Base-by-base conservation (phyloP, 2,329 filamentous ascomycete species). In the Calonectria pauciramosa region DNA sequence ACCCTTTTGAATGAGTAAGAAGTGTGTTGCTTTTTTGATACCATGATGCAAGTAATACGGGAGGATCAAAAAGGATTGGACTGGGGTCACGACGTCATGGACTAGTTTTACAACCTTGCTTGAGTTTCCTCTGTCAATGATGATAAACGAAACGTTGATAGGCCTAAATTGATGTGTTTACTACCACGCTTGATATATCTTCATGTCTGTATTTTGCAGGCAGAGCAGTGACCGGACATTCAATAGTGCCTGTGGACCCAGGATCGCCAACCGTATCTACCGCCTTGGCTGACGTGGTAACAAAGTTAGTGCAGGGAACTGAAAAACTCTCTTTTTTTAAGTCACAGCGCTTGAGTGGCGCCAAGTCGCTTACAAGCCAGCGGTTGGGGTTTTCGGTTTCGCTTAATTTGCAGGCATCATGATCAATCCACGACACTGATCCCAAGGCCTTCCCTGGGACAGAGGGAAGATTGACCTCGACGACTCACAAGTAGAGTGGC, bases 1-100 rank as follows among this genome's bases (percentile, higher is more conserved):
- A 80, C 79, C 80, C 80, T 80, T 60, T 80, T 75, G 69, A 60
- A 75, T 56, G 76, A 56, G 65, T 68, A 75, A 71, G 72, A 75
- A 47, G 74, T 70, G 70, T 81, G 74, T 65, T 59, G 47, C 59
- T 66, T 65, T 75, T 68, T 68, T 71, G 72, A 75, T 71, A 76
- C 69, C 72, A 75, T 38, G 63, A 56, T 68, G 68, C 64, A 60
- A 56, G 71, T 54, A 76, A 79, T 75, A 68, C 8, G 71, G 68
- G 70, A 13, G 65, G 71, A 70, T 64, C 71, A 76, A 73, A 70
- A 59, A 49, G 23, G 41, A 72, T 26, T 67, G 71, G 70, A 70
- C 69, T 74, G 71, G 72, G 44, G 76, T 71, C 14, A 59, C 60
- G 73, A 76, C 68, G 71, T 54, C 63, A 74, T 23, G n/a, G 14